Base-by-base conservation (phyloP, 1,284 basidiomycete genomes). In the Inonotus obliquus region DNA sequence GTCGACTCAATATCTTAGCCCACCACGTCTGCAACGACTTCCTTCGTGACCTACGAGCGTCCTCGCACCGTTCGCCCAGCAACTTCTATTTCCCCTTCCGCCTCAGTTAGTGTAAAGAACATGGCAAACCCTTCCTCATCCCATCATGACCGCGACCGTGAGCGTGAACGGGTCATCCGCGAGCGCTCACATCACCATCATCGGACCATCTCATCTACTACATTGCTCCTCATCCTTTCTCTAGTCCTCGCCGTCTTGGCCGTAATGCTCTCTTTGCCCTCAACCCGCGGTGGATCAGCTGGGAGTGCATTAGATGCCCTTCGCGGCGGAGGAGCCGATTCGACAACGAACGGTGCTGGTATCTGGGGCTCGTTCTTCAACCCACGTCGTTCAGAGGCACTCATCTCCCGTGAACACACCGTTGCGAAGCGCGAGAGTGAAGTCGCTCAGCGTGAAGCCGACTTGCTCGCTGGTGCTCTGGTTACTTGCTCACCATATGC, bases 71-170 rank as follows among this genome's bases (percentile, higher is more conserved):
- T 62, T 37, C 59, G 58, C 47, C 45, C 62, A 29, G 59, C 84
- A 62, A 81, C 85, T 67, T 89, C 87, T 79, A 79, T 91, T 81
- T 91, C 89, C 82, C 87, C 89, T 70, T 82, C 80, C 71, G 84
- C 86, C 73, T 87, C 86, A 70, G 70, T 81, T 54, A 82, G 74
- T 71, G 70, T 71, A 61, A 73, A 74, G 69, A 66, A 76, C 65
- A 92, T 92, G 90, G 90, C 90, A 64, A 86, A 90, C 74, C 90
- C 89, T 62, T 90, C 89, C 29, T 91, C 89, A 27, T 91, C 89
- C 48, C 89, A 90, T 67, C 84, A 83, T 65, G 83, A 83, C 65
- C 79, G 83, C 59, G 83, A 81, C 67, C 80, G 79, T 61, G 79
- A 82, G 38, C 73, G 75, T 58, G 75, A 76, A 63, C 80, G 80